Percentiles rank a stretch among this genome's conserved stretches.
Conservation (phyloP, 805 yeast species). For the Candida parachauliodes region DNA sequence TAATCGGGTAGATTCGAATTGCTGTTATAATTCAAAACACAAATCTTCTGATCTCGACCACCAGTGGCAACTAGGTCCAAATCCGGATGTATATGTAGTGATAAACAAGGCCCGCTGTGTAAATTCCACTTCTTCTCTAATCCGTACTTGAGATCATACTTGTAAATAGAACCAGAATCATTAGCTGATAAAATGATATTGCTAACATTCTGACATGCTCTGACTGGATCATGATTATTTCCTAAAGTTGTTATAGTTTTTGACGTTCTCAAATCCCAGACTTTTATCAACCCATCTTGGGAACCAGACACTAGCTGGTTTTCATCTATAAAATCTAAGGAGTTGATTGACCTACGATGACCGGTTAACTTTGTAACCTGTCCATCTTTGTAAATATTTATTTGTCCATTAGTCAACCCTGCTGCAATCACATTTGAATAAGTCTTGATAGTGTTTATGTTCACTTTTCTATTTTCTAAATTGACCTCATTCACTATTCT, state of each 20-base stretch:
- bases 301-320: conserved; percentile 51
- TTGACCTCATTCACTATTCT: conserved; percentile 31
- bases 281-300: conserved; percentile 72
- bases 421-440: conserved; percentile 33
- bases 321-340: conserved; percentile 31
- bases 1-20: conserved; percentile 51
- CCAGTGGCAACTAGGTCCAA: conserved; percentile 82
- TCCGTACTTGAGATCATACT: conserved; percentile 73
- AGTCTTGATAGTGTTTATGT: conserved; percentile 38
- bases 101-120: conserved; percentile 87
- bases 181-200: conserved; percentile 70
- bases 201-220: conserved; percentile 48
- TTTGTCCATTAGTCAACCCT: conserved; percentile 36
- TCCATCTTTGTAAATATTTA: conserved; percentile 33
- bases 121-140: conserved; percentile 81
- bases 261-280: conserved; percentile 65
- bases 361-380: conserved; percentile 29
- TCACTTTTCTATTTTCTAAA: conserved; percentile 26
- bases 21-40: conserved; percentile 61
- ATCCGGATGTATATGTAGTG: conserved; percentile 85
- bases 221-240: conserved; percentile 64
- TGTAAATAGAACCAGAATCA: conserved; percentile 84
- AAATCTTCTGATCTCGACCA: conserved; percentile 83
- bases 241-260: conserved; percentile 50
- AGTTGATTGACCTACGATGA: conserved; percentile 41